Evolutionary conservation across 257 asterid species (phyloP), one percentile per base, ranked within the genome.

Genomic region (Ehretia macrophylla): DNA sequence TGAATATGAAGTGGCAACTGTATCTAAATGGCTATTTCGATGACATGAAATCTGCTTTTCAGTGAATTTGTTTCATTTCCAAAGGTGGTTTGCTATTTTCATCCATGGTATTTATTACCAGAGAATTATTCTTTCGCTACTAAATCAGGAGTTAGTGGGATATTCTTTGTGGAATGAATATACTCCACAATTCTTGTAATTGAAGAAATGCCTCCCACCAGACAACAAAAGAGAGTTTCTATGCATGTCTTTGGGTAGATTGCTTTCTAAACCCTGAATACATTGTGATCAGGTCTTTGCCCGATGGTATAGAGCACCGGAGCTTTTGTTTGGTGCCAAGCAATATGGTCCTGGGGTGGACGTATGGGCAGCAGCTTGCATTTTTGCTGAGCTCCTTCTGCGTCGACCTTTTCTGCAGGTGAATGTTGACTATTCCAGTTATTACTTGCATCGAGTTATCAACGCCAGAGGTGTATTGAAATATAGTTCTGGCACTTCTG

Each of bases 351-450:
- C 97, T 8, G 95, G 96, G n/a, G 97, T 92, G 51, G 99, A 92
- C 60, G 88, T 92, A 18, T 92, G 99, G 99, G 99, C 99, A 52
- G 96, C 97, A 19, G 99, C 99, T 38, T 92, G 99, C 80, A 92
- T 92, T 77, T 86, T 92, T 78, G 97, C 99, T 65, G 99, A 92
- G 62, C 93, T 92, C 56, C 87, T 92, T 62, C 65, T 89, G 58
- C 95, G 97, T 5, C 81, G 95, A 64, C 97, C 99, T 55, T 89
- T 92, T 70, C 77, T 92, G 72, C 97, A 86, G 95, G 99, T 92
- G 64, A 78, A 46, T 69, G 54, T 59, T 45, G 14, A 45, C 47
- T n/a, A 54, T 66, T 42, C n/a, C n/a, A n/a, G n/a, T 20, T 59
- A 14, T 32, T 18, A 50, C 53, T 19, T 67, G 56, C 23, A 13